Conservation (phyloP, 192 early-diverging fungal species). For the Mortierella claussenii region DNA sequence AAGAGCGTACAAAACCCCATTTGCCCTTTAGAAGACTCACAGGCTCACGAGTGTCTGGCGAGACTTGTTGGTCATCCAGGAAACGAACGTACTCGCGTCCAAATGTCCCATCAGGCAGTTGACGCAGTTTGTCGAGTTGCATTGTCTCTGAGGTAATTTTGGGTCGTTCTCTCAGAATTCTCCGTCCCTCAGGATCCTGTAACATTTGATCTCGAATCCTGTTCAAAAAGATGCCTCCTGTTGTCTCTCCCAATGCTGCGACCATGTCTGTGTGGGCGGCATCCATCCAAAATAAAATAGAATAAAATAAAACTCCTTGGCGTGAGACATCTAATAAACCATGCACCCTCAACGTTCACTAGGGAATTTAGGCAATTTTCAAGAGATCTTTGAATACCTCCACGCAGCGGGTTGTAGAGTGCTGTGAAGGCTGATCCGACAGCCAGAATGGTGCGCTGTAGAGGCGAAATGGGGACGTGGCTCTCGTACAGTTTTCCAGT, state of each 20-base stretch:
- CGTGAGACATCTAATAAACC: background rate
- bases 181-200: conserved; percentile 73
- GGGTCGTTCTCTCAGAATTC: conserved; percentile 87
- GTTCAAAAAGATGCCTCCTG: conserved; percentile 73
- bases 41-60: conserved; percentile 82
- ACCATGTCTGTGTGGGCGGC: conserved; percentile 74
- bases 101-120: conserved; percentile 79
- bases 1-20: too few species aligned
- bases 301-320: background rate
- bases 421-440: conserved; percentile 80
- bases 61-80: conserved; percentile 81
- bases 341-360: too few species aligned
- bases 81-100: conserved; percentile 87
- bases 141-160: conserved; percentile 75
- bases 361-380: background rate
- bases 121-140: conserved; percentile 72
- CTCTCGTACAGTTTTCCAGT: conserved; percentile 61
- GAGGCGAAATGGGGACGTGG: conserved; percentile 71
- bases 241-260: conserved; percentile 90
- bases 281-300: background rate
- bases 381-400: conserved; percentile 50
- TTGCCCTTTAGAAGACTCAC: conserved; percentile 59
- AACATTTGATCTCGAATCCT: conserved; percentile 87
- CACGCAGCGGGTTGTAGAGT: conserved; percentile 78
- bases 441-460: conserved; percentile 75